Evolutionary conservation across 139 green algal genomes (phyloP).

Genomic region (Chlamydomonas sp.): DNA sequence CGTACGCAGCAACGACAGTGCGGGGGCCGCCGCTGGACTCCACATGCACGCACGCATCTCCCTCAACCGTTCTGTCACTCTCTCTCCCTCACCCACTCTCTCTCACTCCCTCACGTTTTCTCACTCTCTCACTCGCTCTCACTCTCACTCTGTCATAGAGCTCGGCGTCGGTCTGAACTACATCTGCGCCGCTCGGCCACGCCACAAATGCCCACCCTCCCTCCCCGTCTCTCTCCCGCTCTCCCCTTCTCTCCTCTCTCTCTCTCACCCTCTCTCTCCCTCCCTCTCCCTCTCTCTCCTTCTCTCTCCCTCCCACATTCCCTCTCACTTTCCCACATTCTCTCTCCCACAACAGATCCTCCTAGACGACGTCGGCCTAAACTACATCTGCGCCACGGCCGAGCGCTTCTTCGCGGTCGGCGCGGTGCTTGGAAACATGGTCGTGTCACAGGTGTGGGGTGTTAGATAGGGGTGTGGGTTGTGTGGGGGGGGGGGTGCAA

Average conservation of each 20-base stretch:
- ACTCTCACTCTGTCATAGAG: too few relatives aligned
- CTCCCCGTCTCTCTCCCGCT: too few relatives aligned
- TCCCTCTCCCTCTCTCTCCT: too few relatives aligned
- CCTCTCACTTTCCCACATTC: neutral
- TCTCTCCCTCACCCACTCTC: neutral
- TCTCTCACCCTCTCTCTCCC: too few relatives aligned
- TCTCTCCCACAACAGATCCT: neutral
- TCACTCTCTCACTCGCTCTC: too few relatives aligned
- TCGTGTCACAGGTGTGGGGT: too few relatives aligned
- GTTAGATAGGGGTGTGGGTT: too few relatives aligned
- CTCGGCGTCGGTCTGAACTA: constrained; percentile 82
- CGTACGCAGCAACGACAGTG: too few relatives aligned
- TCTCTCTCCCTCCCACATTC: too few relatives aligned
- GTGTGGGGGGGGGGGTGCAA: too few relatives aligned
- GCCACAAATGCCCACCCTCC: too few relatives aligned
- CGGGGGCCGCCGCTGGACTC: neutral
- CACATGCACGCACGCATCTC: neutral
- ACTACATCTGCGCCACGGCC: constrained; percentile 96
- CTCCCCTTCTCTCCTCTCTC: constrained; percentile 77
- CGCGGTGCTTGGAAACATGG: constrained; percentile 87
- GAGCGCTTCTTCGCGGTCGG: constrained; percentile 97
- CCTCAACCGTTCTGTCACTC: neutral
- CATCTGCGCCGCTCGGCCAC: constrained; percentile 97
- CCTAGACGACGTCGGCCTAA: constrained; percentile 82
- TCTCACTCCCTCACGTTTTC: too few relatives aligned